Conservation (phyloP, 1,139 yeast species). For the Saccharomycopsis crataegensis region DNA sequence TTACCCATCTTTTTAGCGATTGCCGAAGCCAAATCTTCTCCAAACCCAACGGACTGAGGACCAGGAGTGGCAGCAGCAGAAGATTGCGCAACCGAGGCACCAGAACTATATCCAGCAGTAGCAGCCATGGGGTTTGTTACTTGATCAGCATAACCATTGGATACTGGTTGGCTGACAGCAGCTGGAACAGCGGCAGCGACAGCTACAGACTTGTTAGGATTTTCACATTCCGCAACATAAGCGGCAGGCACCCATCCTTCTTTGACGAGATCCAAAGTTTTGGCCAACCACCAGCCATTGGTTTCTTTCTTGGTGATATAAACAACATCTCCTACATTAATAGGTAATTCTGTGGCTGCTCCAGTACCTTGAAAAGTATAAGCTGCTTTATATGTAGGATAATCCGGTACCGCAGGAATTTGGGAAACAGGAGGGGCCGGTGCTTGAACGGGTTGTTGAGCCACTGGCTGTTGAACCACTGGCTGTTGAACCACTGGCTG, state of each 20-base stretch:
- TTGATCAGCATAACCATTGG: slow-evolving; percentile 19
- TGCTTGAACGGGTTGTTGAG: slow-evolving; percentile 29
- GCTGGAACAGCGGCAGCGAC: background rate
- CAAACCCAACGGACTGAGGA: slow-evolving; percentile 52
- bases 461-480: slow-evolving; percentile 21
- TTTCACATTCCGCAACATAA: slow-evolving; percentile 62
- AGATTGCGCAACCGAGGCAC: background rate
- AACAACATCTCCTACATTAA: slow-evolving; percentile 67
- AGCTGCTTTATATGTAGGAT: slow-evolving; percentile 77
- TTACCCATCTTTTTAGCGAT: slow-evolving; percentile 69
- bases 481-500: slow-evolving; percentile 15
- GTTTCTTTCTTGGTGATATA: slow-evolving; percentile 61
- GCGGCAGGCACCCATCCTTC: slow-evolving; percentile 99
- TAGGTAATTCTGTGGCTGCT: slow-evolving; percentile 70
- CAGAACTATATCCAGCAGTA: background rate
- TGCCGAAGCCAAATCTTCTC: slow-evolving; percentile 72
- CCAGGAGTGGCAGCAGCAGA: slow-evolving; percentile 10
- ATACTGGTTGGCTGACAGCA: slow-evolving; percentile 16
- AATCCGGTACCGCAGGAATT: slow-evolving; percentile 49
- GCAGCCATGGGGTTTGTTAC: background rate
- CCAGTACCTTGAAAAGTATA: slow-evolving; percentile 89
- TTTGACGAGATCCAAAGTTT: slow-evolving; percentile 59
- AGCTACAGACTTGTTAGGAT: slow-evolving; percentile 28
- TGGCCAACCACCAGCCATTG: slow-evolving; percentile 93
- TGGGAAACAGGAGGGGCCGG: slow-evolving; percentile 71